Conservation (phyloP, 805 yeast genomes). For the Nakazawaea pomicola region DNA sequence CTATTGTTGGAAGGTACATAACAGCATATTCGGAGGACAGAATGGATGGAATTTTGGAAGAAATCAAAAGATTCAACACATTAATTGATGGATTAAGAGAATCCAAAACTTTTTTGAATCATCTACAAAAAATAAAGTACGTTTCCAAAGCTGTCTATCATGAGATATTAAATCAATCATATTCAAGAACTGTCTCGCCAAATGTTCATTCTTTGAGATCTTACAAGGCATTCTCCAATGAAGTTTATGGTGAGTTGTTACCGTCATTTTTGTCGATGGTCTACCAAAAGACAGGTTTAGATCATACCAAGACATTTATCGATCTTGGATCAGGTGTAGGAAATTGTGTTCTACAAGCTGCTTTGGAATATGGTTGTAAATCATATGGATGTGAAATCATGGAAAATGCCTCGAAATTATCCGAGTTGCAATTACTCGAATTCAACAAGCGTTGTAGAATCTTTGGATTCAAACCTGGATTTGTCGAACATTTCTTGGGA, state of each 20-base stretch:
- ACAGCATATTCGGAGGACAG: conserved; percentile 28
- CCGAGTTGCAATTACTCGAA: conserved; percentile 54
- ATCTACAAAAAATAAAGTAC: conserved; percentile 23
- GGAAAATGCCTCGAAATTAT: conserved; percentile 72
- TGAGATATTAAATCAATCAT: conserved; percentile 67
- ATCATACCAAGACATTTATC: conserved; percentile 55
- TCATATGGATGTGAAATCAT: conserved; percentile 91
- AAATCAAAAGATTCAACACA: conserved; percentile 40
- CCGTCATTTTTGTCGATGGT: conserved; percentile 72
- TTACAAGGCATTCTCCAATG: conserved; percentile 84
- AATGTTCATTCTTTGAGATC: conserved; percentile 55
- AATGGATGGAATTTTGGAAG: conserved; percentile 21
- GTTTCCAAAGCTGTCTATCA: conserved; percentile 42
- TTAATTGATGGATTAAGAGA: conserved; percentile 32
- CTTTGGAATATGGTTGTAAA: conserved; percentile 75
- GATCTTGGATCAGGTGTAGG: conserved; percentile 96
- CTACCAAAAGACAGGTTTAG: conserved; percentile 53
- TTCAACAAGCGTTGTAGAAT: conserved; percentile 51
- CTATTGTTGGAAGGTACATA: conserved; percentile 35
- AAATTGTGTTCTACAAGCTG: conserved; percentile 84
- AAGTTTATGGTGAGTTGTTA: conserved; percentile 85
- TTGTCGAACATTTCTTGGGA: conserved; percentile 51
- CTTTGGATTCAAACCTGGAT: conserved; percentile 60
- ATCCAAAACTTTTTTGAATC: conserved; percentile 23
- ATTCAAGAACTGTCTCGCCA: conserved; percentile 76